Evolutionary conservation across 2,329 filamentous ascomycete species (phyloP), one percentile per base, ranked within the genome.

Genomic region (Cadophora malorum): DNA sequence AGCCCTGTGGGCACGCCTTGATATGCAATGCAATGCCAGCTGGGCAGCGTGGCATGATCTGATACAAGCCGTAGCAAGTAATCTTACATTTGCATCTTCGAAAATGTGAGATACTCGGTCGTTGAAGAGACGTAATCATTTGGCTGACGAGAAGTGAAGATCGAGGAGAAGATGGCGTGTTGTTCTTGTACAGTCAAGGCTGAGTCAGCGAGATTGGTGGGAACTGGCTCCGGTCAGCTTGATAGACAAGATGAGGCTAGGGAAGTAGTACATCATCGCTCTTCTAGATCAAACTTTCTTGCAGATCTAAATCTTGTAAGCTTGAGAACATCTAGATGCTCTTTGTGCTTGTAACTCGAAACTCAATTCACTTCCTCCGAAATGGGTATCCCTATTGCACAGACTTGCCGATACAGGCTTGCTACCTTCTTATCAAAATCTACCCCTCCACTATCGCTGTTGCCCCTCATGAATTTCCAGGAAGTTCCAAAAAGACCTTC

Each of bases 21-120:
- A 45, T 49, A 49, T 49, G 45, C 45, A 35, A 65, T 50, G 41
- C 63, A 59, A 38, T 65, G 53, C 63, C 53, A 65, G 53, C 63
- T 65, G 63, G 28, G 53, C 50, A 47, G 52, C 53, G 53, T 38
- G 23, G 21, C 38, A 47, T 47, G 41, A 47, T 56, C 41, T 58
- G 63, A n/a, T 55, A 59, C 25, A 52, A 58, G 63, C 38, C 5
- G 47, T 8, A 23, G 28, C 9, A 9, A 23, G 2, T 56, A 53
- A 23, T 55, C 21, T 28, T 45, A 35, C 35, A 19, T 28, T 28
- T 28, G 28, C 28, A 28, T 28, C 28, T 28, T 28, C 5, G 5
- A 47, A 45, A 19, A 2, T 0, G 16, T 38, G 14, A 19, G 25
- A 19, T 35, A 2, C 10, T 56, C 12, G 7, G n/a, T 19, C 8